These are phyloP conservation scores for Podaxis sp. DNA, from an alignment of 768 basidiomycete species.

Conservation along the genomic window DNA sequence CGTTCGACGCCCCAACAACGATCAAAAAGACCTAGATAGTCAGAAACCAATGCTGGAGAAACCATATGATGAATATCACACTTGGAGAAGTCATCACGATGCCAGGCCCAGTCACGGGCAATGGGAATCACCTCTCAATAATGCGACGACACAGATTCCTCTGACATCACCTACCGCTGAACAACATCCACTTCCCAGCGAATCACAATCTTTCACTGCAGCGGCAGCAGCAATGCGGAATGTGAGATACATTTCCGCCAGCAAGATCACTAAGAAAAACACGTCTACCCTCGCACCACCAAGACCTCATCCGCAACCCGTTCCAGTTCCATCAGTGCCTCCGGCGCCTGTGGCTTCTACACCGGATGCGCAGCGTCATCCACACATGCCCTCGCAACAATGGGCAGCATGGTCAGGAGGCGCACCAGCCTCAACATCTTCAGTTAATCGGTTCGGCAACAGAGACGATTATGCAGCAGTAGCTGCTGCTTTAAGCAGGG, in stretches of 20 bases:
- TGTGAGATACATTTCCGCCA: conserved; percentile 26
- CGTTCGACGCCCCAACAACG: not conserved
- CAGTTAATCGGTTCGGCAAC: conserved; percentile 1
- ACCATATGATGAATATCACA: conserved; percentile 21
- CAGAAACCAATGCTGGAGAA: conserved; percentile 10
- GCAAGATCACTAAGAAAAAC: conserved; percentile 18
- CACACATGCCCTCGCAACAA: conserved; percentile 16
- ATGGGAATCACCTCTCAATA: conserved; percentile 20
- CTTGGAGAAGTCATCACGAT: conserved; percentile 21
- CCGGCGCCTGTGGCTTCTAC: not conserved
- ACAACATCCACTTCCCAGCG: not conserved
- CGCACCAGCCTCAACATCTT: not conserved
- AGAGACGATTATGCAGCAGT: conserved; percentile 9
- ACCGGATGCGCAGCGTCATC: not conserved
- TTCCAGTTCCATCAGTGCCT: conserved; percentile 16
- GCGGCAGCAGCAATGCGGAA: conserved; percentile 24
- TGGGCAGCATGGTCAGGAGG: conserved; percentile 19
- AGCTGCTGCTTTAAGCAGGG: conserved; percentile 2
- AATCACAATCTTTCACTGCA: conserved; percentile 22
- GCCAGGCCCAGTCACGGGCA: conserved; percentile 17
- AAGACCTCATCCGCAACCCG: conserved; percentile 14
- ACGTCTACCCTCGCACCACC: conserved; percentile 21
- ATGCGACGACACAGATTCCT: not conserved
- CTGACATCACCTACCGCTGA: not conserved
- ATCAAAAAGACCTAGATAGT: not conserved